Conservation (phyloP, 352 stramenopile species). For the Globisporangium alternatum region DNA sequence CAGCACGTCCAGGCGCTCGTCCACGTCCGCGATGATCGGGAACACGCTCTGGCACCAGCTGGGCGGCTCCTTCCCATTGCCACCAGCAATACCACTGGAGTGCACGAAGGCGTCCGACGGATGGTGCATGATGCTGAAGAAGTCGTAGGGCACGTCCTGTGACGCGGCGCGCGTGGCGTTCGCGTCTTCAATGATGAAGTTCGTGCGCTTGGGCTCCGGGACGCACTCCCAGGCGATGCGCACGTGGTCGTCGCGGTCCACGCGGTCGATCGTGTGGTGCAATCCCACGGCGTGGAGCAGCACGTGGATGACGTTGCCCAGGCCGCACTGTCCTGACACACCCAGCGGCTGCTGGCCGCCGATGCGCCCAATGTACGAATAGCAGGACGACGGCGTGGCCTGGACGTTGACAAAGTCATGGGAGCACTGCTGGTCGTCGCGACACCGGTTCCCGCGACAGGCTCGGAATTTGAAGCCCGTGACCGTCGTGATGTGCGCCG, state of each 20-base stretch:
- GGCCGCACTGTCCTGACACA: slow-evolving; percentile 62
- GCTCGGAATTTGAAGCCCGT: slow-evolving; percentile 67
- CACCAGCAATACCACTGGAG: slow-evolving; percentile 16
- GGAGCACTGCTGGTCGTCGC: slow-evolving; percentile 35
- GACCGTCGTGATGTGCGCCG: slow-evolving; percentile 54
- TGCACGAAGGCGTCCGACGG: slow-evolving; percentile 67
- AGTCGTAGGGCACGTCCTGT: slow-evolving; percentile 60
- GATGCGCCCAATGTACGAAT: slow-evolving; percentile 77
- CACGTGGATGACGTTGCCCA: slow-evolving; percentile 81
- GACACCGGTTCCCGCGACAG: slow-evolving; percentile 49
- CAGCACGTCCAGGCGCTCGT: slow-evolving; percentile 54
- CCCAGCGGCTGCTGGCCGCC: slow-evolving; percentile 59
- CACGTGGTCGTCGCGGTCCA: slow-evolving; percentile 74
- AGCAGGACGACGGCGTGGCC: slow-evolving; percentile 58
- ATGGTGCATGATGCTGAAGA: slow-evolving; percentile 87
- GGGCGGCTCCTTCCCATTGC: slow-evolving; percentile 14
- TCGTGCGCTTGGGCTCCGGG: slow-evolving; percentile 53
- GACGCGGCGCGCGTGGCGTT: slow-evolving; percentile 13
- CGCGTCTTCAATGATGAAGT: slow-evolving; percentile 62
- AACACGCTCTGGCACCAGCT: slow-evolving; percentile 70
- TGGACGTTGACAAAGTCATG: slow-evolving; percentile 68
- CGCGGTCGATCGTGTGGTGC: slow-evolving; percentile 65
- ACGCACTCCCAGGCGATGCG: slow-evolving; percentile 82
- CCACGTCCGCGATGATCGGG: slow-evolving; percentile 47
- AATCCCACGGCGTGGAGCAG: slow-evolving; percentile 71